Percentiles rank a stretch among this genome's conserved stretches.
Evolutionary conservation across 208 protist genomes (phyloP).

Genomic region (Tritrichomonas foetus): DNA sequence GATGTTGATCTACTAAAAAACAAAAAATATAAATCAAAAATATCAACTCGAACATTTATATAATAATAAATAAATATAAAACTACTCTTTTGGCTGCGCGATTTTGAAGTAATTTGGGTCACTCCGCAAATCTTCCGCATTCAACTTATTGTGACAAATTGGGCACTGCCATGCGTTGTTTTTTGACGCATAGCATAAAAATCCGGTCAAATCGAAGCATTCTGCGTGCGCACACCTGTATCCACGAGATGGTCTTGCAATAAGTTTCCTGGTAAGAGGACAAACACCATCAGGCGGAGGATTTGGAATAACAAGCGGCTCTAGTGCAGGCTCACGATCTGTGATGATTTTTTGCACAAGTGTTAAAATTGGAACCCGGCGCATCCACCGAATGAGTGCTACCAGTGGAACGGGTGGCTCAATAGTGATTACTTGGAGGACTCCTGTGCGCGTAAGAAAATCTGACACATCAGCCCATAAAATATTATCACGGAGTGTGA

Average conservation of each 20-base stretch:
- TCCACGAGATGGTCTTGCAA: not conserved
- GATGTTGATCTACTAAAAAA: too few relatives aligned
- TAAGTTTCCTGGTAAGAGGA: constrained; percentile 5
- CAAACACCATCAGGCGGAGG: not conserved
- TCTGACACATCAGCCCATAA: not conserved
- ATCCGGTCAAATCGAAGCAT: not conserved
- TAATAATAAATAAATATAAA: too few relatives aligned
- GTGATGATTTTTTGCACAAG: not conserved
- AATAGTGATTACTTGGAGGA: not conserved
- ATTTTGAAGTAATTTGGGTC: not conserved
- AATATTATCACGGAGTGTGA: not conserved
- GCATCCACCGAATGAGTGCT: not conserved
- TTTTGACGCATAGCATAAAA: not conserved
- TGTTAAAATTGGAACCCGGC: not conserved
- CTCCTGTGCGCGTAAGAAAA: too few relatives aligned
- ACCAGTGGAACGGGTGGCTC: not conserved
- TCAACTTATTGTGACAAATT: not conserved
- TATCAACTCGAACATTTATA: too few relatives aligned
- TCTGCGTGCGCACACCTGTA: not conserved
- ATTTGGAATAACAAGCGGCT: not conserved
- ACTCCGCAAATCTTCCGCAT: not conserved
- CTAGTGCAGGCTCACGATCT: not conserved
- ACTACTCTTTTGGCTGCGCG: too few relatives aligned
- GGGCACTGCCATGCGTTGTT: not conserved
- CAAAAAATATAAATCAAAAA: too few relatives aligned